Evolutionary conservation across 2,329 filamentous ascomycete genomes (phyloP).

Genomic region (Penicillium aurantiogriseum): DNA sequence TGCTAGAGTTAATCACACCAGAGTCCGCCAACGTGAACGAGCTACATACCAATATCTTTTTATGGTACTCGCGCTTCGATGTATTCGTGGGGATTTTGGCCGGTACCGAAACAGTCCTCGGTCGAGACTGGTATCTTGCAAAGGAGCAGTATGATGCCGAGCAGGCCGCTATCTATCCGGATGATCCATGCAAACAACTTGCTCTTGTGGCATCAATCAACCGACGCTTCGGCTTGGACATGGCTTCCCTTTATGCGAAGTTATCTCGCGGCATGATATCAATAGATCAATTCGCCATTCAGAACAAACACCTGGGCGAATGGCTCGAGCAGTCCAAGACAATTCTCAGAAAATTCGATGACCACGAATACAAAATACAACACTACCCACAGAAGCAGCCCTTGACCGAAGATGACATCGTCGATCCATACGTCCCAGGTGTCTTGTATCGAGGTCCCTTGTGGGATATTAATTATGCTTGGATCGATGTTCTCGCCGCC

Average conservation of each 20-base stretch:
- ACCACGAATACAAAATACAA: constrained; percentile 62
- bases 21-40: constrained; percentile 70
- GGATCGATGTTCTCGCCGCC: constrained; percentile 75
- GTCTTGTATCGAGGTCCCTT: constrained; percentile 68
- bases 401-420: constrained; percentile 62
- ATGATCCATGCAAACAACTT: constrained; percentile 64
- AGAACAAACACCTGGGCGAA: constrained; percentile 57
- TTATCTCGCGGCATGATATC: constrained; percentile 64
- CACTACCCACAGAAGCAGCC: constrained; percentile 59
- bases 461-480: constrained; percentile 71
- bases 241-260: constrained; percentile 72
- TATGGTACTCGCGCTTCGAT: constrained; percentile 92
- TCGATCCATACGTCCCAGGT: constrained; percentile 69
- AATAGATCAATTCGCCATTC: constrained; percentile 61
- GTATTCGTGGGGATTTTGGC: constrained; percentile 80
- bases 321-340: constrained; percentile 43
- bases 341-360: constrained; percentile 62
- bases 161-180: constrained; percentile 59
- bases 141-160: constrained; percentile 63
- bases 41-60: constrained; percentile 69
- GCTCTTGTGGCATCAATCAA: constrained; percentile 65
- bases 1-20: constrained; percentile 75
- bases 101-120: constrained; percentile 70
- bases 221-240: constrained; percentile 73
- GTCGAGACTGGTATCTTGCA: constrained; percentile 73